Percentiles rank a stretch among this genome's conserved stretches.
phyloP scores from a whole-genome alignment of 352 stramenopile genomes.

The Globisporangium cederbergense region DNA sequence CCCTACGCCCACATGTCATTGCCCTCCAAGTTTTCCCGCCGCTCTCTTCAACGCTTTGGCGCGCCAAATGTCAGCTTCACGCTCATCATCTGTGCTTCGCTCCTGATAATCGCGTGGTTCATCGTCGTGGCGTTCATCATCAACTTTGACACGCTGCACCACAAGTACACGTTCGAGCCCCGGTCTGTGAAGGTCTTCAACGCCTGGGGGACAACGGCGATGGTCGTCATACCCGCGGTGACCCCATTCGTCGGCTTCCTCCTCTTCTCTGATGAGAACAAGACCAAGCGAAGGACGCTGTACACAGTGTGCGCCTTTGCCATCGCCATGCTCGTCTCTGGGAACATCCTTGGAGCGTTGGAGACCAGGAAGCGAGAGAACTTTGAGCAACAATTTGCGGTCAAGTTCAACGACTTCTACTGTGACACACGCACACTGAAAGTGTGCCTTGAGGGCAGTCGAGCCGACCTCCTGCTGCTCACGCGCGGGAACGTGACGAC shows the following conservation, averaged over 20 bases:
- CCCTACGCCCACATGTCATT: background rate
- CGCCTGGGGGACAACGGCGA: background rate
- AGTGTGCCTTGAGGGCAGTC: background rate
- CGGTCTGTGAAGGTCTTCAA: background rate
- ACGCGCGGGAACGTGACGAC: background rate
- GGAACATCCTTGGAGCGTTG: background rate
- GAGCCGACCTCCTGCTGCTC: background rate
- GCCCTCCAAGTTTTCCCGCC: background rate
- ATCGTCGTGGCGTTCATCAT: conserved; percentile 1
- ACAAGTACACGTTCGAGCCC: conserved; percentile 3
- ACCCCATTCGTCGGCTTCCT: background rate
- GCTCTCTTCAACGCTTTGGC: background rate
- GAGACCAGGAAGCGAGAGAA: background rate
- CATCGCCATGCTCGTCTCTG: background rate
- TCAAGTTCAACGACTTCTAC: conserved; percentile 12
- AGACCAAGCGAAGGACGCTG: background rate
- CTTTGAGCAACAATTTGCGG: background rate
- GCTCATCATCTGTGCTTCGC: background rate
- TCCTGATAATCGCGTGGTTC: background rate
- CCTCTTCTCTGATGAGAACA: background rate
- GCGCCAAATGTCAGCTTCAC: background rate
- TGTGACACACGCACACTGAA: conserved; percentile 4
- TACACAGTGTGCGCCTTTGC: background rate
- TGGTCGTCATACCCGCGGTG: background rate
- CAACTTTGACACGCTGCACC: background rate